These are phyloP conservation scores for Sclerotinia nivalis DNA, from an alignment of 2,329 filamentous ascomycete genomes.

Conservation along the genomic window DNA sequence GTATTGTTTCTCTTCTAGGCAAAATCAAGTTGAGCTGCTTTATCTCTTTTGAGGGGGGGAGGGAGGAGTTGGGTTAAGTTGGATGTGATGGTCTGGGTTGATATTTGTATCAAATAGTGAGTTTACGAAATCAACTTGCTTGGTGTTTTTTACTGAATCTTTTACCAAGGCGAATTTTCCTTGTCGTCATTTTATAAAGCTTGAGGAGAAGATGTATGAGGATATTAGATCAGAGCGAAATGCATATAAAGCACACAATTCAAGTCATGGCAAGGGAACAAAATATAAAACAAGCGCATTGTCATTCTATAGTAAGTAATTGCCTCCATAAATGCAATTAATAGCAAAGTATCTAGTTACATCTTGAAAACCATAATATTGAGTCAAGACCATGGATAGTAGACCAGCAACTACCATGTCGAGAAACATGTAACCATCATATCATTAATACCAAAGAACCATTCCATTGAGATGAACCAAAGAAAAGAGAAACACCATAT, in stretches of 20 bases:
- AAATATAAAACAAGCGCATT: too few relatives aligned
- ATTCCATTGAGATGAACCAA: background rate
- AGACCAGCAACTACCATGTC: background rate
- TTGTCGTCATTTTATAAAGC: background rate
- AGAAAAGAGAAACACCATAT: background rate
- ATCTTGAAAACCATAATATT: background rate
- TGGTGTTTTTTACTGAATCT: background rate
- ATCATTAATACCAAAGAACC: too few relatives aligned
- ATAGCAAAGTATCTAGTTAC: conserved; percentile 1
- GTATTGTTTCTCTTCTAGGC: too few relatives aligned
- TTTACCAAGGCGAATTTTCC: background rate
- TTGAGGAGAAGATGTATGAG: background rate
- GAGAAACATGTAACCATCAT: background rate
- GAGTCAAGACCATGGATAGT: background rate
- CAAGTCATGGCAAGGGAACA: background rate
- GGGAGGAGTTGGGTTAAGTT: too few relatives aligned
- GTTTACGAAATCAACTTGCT: too few relatives aligned
- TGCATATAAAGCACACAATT: background rate
- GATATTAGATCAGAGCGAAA: background rate
- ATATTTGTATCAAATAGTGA: too few relatives aligned
- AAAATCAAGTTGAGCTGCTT: too few relatives aligned
- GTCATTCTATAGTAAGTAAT: background rate
- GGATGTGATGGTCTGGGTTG: too few relatives aligned
- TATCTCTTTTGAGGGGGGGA: too few relatives aligned
- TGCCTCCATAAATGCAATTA: background rate